Conservation (phyloP, 164 flowering plant species). For the Vitis cinerea region DNA sequence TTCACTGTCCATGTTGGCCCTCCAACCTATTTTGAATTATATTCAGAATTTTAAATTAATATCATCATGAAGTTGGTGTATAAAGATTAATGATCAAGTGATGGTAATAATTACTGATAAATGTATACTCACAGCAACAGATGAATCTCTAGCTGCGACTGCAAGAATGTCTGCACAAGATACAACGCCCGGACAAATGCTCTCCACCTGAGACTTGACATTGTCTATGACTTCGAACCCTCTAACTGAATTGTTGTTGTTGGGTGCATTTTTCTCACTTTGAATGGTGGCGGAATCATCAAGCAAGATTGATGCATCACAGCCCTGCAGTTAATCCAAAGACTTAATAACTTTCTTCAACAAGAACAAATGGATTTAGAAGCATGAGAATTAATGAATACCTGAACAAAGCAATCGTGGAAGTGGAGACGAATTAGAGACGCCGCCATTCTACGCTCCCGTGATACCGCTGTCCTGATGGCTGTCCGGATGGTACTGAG, state of each 20-base stretch:
- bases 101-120: neutral
- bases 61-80: too few species aligned
- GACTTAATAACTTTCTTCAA: too few species aligned
- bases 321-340: slow-evolving; percentile 23
- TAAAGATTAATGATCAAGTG: too few species aligned
- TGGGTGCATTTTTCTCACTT: slow-evolving; percentile 27
- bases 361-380: neutral
- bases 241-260: slow-evolving; percentile 29
- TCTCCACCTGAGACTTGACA: slow-evolving; percentile 38
- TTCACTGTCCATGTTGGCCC: slow-evolving; percentile 53
- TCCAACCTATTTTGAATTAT: slow-evolving; percentile 14
- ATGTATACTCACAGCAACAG: slow-evolving; percentile 18
- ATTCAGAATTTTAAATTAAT: too few species aligned
- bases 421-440: slow-evolving; percentile 31
- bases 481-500: slow-evolving; percentile 9
- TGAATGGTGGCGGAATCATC: slow-evolving; percentile 11
- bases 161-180: slow-evolving; percentile 52
- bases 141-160: slow-evolving; percentile 37
- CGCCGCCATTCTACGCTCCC: slow-evolving; percentile 32
- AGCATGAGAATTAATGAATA: neutral
- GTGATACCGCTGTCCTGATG: slow-evolving; percentile 17
- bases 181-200: slow-evolving; percentile 38
- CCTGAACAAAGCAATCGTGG: slow-evolving; percentile 22
- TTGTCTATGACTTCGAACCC: slow-evolving; percentile 44
- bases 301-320: slow-evolving; percentile 42